Evolutionary conservation across 2,329 filamentous ascomycete species (phyloP), one percentile per base, ranked within the genome.

Genomic region (Leptographium radiaticola): DNA sequence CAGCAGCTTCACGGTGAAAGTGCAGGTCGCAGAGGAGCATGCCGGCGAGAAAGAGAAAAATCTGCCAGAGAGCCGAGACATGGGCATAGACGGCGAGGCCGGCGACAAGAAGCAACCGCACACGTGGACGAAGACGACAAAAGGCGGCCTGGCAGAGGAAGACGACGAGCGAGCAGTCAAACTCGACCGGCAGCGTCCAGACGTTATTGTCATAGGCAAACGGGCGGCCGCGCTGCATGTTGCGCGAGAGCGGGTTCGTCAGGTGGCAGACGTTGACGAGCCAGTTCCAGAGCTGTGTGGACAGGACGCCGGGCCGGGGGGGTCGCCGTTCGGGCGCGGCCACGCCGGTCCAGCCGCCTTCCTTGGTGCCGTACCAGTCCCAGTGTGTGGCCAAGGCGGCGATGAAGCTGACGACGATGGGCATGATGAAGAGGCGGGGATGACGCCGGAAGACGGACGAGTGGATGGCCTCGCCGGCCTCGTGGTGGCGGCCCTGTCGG

Each of bases 181-280:
- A 69, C 59, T 69, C 68, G 36, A 69, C 60, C 0, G 67, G 67
- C 34, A 69, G 58, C 2, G 68, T 70, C 67, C 68, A 69, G 16
- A 67, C 54, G 39, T 66, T 66, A 15, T 62, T 55, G 57, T 68
- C 66, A 56, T 69, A 69, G 33, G 48, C 53, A 42, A 57, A 59
- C 3, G 25, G 36, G 25, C 52, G 55, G 44, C 54, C 50, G 18
- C 54, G 50, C 25, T 55, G 16, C 39, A 58, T 11, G 49, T 54
- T 39, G 13, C 36, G 43, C 74, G 63, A 79, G 20, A 61, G 25
- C 18, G 53, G 60, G 57, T 56, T 51, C 12, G 54, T 51, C 5
- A 60, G 40, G 15, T 31, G 11, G 2, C 53, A 13, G 3, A 58
- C 38, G 30, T 54, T 53, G 36, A 20, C 34, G 15, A 42, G 36